Evolutionary conservation across 345 rosid genomes (phyloP).

Genomic region (Bruguiera sexangula): DNA sequence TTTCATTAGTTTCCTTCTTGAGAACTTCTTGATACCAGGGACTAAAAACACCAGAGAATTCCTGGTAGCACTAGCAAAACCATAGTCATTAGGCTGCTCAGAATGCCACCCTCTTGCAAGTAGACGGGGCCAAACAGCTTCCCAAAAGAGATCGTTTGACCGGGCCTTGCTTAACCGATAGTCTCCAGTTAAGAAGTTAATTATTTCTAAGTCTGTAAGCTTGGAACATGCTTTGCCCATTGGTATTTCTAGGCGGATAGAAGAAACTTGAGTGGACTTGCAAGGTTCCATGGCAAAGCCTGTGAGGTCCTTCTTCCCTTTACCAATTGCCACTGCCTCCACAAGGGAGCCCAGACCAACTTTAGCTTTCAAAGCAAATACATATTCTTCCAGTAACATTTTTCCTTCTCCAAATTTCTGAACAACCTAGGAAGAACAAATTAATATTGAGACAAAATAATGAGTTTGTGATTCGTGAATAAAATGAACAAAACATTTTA

Average conservation of each 20-base stretch:
- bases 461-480: neutral
- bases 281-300: slow-evolving; percentile 50
- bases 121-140: slow-evolving; percentile 92
- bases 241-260: slow-evolving; percentile 49
- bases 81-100: slow-evolving; percentile 58
- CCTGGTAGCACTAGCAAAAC: slow-evolving; percentile 30
- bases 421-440: slow-evolving; percentile 25
- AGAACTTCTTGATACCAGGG: slow-evolving; percentile 67
- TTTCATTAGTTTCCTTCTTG: slow-evolving; percentile 68
- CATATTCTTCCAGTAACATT: slow-evolving; percentile 53
- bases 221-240: slow-evolving; percentile 53
- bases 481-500: neutral
- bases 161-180: slow-evolving; percentile 74
- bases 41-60: slow-evolving; percentile 66
- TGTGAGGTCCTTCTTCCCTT: slow-evolving; percentile 58
- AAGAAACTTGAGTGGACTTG: slow-evolving; percentile 40
- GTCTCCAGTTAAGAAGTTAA: slow-evolving; percentile 60
- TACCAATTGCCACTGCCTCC: slow-evolving; percentile 54
- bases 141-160: slow-evolving; percentile 85
- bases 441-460: neutral
- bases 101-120: slow-evolving; percentile 93
- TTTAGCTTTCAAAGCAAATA: slow-evolving; percentile 48
- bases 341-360: slow-evolving; percentile 43
- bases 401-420: slow-evolving; percentile 50
- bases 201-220: slow-evolving; percentile 55